Percentiles rank a stretch among this genome's conserved stretches.
Evolutionary conservation across 1,284 basidiomycete species (phyloP).

Genomic region (Sparassis latifolia): DNA sequence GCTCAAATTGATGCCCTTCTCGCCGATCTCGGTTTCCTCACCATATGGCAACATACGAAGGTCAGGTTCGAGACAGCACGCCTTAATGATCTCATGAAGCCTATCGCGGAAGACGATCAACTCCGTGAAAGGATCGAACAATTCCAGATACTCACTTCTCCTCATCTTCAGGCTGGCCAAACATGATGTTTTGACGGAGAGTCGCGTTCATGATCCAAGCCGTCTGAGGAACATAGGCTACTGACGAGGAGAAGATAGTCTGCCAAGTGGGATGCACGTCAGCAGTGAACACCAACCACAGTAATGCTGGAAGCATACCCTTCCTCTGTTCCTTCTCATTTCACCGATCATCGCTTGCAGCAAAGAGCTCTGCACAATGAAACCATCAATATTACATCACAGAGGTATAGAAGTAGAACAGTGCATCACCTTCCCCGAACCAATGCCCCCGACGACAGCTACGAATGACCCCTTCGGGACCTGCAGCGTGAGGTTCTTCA

Average conservation of each 20-base stretch:
- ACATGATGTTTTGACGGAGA: conserved; percentile 60
- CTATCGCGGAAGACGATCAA: conserved; percentile 20
- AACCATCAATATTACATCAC: background rate
- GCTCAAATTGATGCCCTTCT: conserved; percentile 71
- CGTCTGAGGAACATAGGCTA: conserved; percentile 73
- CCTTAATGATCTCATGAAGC: conserved; percentile 47
- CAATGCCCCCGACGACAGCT: conserved; percentile 69
- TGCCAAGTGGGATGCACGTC: conserved; percentile 16
- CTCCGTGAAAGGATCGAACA: background rate
- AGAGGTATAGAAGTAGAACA: background rate
- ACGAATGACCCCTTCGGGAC: conserved; percentile 60
- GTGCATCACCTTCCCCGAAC: conserved; percentile 59
- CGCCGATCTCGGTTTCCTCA: conserved; percentile 77
- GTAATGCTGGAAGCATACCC: conserved; percentile 27
- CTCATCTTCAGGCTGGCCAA: conserved; percentile 56
- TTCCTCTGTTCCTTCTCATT: conserved; percentile 61
- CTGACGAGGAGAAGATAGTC: conserved; percentile 58
- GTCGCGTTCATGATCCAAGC: conserved; percentile 80
- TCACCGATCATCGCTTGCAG: conserved; percentile 74
- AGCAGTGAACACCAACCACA: background rate
- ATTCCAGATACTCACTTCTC: conserved; percentile 28
- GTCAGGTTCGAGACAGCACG: conserved; percentile 63
- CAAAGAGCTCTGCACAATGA: conserved; percentile 43
- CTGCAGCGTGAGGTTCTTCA: conserved; percentile 50
- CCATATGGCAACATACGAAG: conserved; percentile 60